phyloP scores from a whole-genome alignment of 179 eudicot species.

The Actinidia polygama region DNA sequence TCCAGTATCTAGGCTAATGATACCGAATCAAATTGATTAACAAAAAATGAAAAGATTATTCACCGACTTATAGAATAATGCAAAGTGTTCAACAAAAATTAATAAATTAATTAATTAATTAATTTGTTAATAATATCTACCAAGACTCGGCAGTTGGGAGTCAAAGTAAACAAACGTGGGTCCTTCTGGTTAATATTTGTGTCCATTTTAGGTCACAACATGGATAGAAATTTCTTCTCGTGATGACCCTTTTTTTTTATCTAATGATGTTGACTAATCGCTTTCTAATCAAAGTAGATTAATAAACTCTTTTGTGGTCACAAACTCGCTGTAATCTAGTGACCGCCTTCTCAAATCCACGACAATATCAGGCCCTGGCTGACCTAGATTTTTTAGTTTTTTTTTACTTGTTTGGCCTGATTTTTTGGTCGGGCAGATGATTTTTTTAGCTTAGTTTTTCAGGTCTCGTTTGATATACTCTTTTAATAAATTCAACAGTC shows the following conservation, averaged over 20 bases:
- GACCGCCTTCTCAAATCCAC: conserved; percentile 20
- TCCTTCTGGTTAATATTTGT: background rate
- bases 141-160: conserved; percentile 14
- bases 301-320: background rate
- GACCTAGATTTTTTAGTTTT: background rate
- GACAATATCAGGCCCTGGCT: background rate
- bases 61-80: background rate
- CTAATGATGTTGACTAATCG: conserved; percentile 27
- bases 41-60: background rate
- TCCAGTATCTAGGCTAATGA: background rate
- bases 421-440: background rate
- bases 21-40: no score
- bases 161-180: conserved; percentile 6
- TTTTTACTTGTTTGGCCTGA: no score
- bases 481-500: no score
- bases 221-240: conserved; percentile 15
- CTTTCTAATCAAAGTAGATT: background rate
- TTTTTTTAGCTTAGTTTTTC: no score
- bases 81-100: background rate
- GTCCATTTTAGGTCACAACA: background rate
- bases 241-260: conserved; percentile 1
- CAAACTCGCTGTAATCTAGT: conserved; percentile 15
- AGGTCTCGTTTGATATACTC: no score
- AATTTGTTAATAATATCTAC: background rate
- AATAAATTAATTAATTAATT: background rate